Conservation (phyloP, 2,329 filamentous ascomycete species). For the Immersiporthe knoxdaviesiana region DNA sequence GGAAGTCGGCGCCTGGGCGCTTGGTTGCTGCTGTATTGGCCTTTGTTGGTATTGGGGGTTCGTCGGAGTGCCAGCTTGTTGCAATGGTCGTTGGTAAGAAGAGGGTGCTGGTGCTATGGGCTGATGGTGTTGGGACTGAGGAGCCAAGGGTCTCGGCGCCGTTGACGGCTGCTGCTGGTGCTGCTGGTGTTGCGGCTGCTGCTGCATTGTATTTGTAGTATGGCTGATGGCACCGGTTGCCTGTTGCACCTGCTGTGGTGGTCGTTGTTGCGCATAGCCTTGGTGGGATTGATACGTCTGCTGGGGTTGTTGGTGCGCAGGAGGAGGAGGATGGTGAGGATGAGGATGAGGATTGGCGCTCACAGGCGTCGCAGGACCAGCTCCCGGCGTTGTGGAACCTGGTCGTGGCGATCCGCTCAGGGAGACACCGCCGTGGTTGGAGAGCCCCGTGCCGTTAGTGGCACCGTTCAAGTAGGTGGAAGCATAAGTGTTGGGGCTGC, state of each 20-base stretch:
- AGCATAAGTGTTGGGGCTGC: conserved; percentile 51
- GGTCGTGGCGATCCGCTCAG: conserved; percentile 18
- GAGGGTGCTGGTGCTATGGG: conserved; percentile 27
- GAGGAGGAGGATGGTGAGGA: conserved; percentile 18
- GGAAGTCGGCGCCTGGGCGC: conserved; percentile 14
- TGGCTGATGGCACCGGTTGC: conserved; percentile 9
- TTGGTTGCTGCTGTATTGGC: conserved; percentile 24
- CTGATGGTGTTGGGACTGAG: conserved; percentile 25
- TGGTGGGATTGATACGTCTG: conserved; percentile 28
- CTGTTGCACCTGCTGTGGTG: conserved; percentile 23
- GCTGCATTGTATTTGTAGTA: not conserved
- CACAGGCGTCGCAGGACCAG: conserved; percentile 10
- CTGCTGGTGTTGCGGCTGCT: conserved; percentile 5
- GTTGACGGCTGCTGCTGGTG: conserved; percentile 4
- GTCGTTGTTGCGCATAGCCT: conserved; percentile 20
- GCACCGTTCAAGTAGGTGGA: conserved; percentile 23
- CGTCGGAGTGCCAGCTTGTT: conserved; percentile 20
- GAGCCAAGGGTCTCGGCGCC: conserved; percentile 13
- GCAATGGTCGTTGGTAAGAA: conserved; percentile 22
- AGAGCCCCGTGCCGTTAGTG: conserved; percentile 13
- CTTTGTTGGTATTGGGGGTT: conserved; percentile 24
- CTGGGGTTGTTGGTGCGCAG: conserved; percentile 18
- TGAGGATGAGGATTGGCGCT: conserved; percentile 23
- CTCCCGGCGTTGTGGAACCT: conserved; percentile 16
- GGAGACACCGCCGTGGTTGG: conserved; percentile 11